A percentile compares a stretch with the other conserved stretches of the same genome.
phyloP scores from a whole-genome alignment of 2,329 filamentous ascomycete species.

The Diaporthe longicolla region DNA sequence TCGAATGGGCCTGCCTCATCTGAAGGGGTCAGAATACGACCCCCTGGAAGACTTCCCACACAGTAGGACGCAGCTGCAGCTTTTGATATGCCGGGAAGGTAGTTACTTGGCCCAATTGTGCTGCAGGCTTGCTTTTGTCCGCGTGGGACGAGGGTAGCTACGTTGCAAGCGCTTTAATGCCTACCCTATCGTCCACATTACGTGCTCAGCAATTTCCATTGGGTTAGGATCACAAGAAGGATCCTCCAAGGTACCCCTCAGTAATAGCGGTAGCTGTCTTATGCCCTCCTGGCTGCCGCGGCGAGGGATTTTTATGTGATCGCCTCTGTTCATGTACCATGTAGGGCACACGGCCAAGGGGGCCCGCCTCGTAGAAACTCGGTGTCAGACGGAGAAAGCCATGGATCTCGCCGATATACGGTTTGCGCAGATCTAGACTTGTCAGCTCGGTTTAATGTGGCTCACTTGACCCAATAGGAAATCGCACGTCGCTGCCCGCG shows the following conservation, averaged over 20 bases:
- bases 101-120: neutral
- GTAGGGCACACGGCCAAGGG: neutral
- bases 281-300: neutral
- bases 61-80: neutral
- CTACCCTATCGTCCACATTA: neutral
- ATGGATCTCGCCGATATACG: neutral
- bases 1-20: neutral
- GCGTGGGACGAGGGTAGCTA: neutral
- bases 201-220: neutral
- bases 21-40: neutral
- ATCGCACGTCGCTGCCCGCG: neutral
- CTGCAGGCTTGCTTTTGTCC: neutral
- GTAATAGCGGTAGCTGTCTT: neutral
- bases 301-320: neutral
- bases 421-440: neutral
- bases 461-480: neutral
- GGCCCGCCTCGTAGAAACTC: neutral
- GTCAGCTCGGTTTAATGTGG: neutral
- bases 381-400: conserved; percentile 2
- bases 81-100: neutral
- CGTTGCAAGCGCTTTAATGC: neutral
- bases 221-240: neutral
- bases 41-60: neutral
- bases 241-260: neutral
- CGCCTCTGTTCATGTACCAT: neutral